A percentile compares a stretch with the other conserved stretches of the same genome.
phyloP scores from a whole-genome alignment of 2,329 filamentous ascomycete genomes.

The Botrytis tulipae region DNA sequence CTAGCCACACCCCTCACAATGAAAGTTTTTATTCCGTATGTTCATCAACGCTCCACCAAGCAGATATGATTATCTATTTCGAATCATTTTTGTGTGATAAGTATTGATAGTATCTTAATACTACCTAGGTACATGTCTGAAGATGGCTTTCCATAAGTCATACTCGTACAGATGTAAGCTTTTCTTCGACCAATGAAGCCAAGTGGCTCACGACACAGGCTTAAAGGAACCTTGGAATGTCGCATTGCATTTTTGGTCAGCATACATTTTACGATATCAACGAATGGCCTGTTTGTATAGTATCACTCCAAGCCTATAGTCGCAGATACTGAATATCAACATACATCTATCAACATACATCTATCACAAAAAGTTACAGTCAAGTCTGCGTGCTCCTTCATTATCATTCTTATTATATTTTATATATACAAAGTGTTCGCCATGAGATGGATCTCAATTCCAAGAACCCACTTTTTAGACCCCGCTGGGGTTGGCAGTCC shows the following conservation, averaged over 20 bases:
- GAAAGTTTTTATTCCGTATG: neutral
- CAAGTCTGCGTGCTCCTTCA: neutral
- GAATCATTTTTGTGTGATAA: neutral
- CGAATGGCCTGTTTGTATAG: neutral
- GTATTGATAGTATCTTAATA: neutral
- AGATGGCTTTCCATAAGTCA: neutral
- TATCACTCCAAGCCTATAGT: neutral
- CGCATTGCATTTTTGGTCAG: constrained; percentile 3
- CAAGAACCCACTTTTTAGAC: neutral
- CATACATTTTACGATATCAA: neutral
- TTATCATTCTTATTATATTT: neutral
- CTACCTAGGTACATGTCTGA: neutral
- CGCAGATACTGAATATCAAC: neutral
- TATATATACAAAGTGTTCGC: neutral
- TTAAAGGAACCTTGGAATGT: neutral
- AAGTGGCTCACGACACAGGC: constrained; percentile 6
- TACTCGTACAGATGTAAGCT: neutral
- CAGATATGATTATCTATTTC: neutral
- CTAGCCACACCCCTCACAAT: neutral
- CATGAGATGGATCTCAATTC: neutral
- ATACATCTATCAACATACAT: neutral
- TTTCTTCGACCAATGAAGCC: neutral
- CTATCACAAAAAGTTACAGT: neutral
- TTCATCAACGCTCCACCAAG: neutral
- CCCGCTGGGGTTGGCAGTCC: neutral